Base-by-base conservation (phyloP, 441 rosid genomes). In the Populus hybrid region DNA sequence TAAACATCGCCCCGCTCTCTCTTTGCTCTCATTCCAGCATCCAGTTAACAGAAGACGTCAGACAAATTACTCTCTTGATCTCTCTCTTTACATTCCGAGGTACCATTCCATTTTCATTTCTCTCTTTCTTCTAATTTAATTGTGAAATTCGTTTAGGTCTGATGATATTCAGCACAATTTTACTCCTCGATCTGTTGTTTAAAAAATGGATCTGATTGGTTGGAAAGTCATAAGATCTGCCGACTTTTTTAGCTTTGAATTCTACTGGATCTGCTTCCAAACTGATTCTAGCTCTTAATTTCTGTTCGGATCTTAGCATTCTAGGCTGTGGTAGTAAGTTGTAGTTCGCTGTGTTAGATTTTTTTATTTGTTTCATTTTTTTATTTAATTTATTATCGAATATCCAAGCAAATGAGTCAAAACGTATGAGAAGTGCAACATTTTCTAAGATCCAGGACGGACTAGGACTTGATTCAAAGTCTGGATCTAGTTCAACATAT, bases 1-100 rank as follows among this genome's bases (percentile, higher is more conserved):
- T 76, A 76, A 76, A 76, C 74, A 26, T 33, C 3, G 4, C 56
- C 68, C 24, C 36, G 24, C 59, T 35, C 53, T 16, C 66, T 53
- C 29, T 9, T 21, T 24, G 23, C 20, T 20, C 20, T 23, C 20
- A 33, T 23, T 18, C 73, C 59, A 14, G 3, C n/a, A 28, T 24
- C 50, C 28, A 40, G 59, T 21, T 40, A 4, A 42, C 45, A 64
- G 64, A 11, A 26, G 29, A 24, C 71, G 28, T 1, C 5, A 24
- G 3, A 18, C 11, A 31, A 31, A 29, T 7, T 35, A 12, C 21
- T 50, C 10, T 45, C 20, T 33, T 6, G n/a, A 16, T 53, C 6
- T 31, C 24, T 56, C 67, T 33, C 67, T 31, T 5, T 18, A 36
- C 6, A 11, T 26, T 74, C n/a, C 21, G 21, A 53, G 61, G 61